Base-by-base conservation (phyloP, 768 basidiomycete species). In the Polyporus arcularius region DNA sequence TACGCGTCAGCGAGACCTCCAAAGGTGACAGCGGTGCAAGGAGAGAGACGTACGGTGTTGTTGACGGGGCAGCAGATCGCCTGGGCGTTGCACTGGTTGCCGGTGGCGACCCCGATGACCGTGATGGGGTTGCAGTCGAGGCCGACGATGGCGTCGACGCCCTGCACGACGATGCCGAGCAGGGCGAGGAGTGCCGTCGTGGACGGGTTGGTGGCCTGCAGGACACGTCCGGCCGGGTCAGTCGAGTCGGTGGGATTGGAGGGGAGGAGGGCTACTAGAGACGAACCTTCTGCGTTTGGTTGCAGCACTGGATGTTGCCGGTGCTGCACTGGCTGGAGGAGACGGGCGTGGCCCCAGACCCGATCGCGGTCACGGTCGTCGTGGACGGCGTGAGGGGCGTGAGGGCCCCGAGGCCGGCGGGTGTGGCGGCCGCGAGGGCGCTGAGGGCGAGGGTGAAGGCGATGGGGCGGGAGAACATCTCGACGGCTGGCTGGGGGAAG, bases 31-130 rank as follows among this genome's bases (percentile, higher is more conserved):
- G 2, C 21, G 1, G 3, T 35, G 35, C 35, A 35, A 7, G 11
- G 4, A 30, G 43, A 26, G 43, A 35, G 6, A 48, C 46, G 21
- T 40, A 63, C 57, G 26, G 49, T 7, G 49, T 21, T 31, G 63
- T 70, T 70, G 58, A 67, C 48, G 53, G 66, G 26, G 66, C 69
- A 70, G 64, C 69, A 70, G 48, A 70, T 64, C 21, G 63, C 41
- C 2, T 38, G 6, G 12, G 48, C 28, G 9, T 28, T 30, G 63
- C 68, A 69, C 11, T 28, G 21, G 14, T 12, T 30, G 53, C 61
- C 61, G 26, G 35, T 45, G 3, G 40, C 56, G 6, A 59, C 55
- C 14, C 64, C 68, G 30, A 69, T 43, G 52, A 64, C 54, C 21
- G 26, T 48, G 60, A 72, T 68, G 31, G 69, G 69, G 18, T 52